These are phyloP conservation scores for Termitomyces sp. DNA, from an alignment of 768 basidiomycete genomes.

Conservation along the genomic window DNA sequence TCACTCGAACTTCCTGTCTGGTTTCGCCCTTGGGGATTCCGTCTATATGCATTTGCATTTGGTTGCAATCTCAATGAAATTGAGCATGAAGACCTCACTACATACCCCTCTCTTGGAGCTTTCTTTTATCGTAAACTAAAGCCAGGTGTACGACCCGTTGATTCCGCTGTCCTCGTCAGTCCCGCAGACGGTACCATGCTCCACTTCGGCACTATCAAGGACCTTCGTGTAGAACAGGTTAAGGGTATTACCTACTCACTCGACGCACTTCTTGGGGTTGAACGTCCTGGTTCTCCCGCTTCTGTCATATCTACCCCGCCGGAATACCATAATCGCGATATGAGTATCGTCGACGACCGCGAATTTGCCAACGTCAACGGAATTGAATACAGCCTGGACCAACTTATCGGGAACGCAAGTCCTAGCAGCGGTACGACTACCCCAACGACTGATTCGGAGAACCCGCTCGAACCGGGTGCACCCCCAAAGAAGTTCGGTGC, in stretches of 20 bases:
- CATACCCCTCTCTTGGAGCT: conserved; percentile 84
- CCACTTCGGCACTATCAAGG: conserved; percentile 84
- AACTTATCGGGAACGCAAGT: conserved; percentile 61
- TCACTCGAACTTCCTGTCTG: conserved; percentile 90
- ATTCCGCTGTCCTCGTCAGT: conserved; percentile 71
- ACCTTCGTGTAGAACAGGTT: conserved; percentile 86
- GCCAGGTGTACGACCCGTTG: conserved; percentile 77
- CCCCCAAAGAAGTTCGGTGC: conserved; percentile 54
- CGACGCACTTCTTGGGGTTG: conserved; percentile 84
- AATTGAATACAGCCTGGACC: conserved; percentile 90
- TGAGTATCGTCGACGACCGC: conserved; percentile 70
- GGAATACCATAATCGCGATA: conserved; percentile 38
- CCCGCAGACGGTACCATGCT: conserved; percentile 93
- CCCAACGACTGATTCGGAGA: conserved; percentile 22
- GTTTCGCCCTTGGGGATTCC: conserved; percentile 89
- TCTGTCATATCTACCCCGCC: conserved; percentile 37
- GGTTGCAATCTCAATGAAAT: conserved; percentile 94
- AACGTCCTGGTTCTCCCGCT: conserved; percentile 42
- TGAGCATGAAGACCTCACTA: conserved; percentile 68
- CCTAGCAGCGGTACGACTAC: conserved; percentile 26
- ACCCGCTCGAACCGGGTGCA: conserved; percentile 23
- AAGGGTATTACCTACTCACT: conserved; percentile 98
- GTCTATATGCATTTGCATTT: conserved; percentile 81
- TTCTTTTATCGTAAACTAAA: conserved; percentile 94
- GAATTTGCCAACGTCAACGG: conserved; percentile 97